Conservation (phyloP, 108 stramenopile genomes). For the Skeletonema marinoi region DNA sequence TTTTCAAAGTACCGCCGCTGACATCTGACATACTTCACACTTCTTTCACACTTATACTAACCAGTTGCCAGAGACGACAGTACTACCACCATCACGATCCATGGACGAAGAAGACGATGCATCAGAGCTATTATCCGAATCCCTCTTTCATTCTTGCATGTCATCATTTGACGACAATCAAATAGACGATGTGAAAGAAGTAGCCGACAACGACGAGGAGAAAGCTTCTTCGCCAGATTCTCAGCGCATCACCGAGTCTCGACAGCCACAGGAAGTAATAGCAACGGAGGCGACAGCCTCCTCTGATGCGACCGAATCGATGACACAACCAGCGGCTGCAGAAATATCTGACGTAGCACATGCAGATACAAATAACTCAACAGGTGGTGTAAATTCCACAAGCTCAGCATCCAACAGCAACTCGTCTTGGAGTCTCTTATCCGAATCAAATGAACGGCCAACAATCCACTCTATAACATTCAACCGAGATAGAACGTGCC, state of each 20-base stretch:
- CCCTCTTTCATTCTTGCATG: not conserved
- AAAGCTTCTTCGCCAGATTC: not conserved
- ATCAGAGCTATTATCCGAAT: not conserved
- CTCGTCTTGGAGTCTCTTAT: constrained; percentile 14
- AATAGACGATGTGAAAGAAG: not conserved
- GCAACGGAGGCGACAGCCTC: not conserved
- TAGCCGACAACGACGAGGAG: not conserved
- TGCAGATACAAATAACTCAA: not conserved
- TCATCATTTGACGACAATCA: not conserved
- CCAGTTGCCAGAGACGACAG: not conserved
- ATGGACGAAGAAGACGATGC: constrained; percentile 1
- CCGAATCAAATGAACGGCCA: constrained; percentile 23
- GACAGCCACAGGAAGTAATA: not conserved
- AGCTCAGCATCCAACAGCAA: constrained; percentile 10
- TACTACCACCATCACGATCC: not conserved
- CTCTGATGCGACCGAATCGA: not conserved
- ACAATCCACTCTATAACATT: constrained; percentile 39
- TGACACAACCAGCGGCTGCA: not conserved
- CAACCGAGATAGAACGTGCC: constrained; percentile 43
- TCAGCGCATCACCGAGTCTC: not conserved
- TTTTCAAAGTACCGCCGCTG: too few relatives aligned
- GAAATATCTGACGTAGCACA: not conserved
- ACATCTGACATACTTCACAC: too few relatives aligned
- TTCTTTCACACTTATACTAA: too few relatives aligned
- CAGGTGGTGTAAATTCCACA: not conserved